Evolutionary conservation across 2,329 filamentous ascomycete genomes (phyloP), one percentile per base, ranked within the genome.

Genomic region (Penicillium sp.): DNA sequence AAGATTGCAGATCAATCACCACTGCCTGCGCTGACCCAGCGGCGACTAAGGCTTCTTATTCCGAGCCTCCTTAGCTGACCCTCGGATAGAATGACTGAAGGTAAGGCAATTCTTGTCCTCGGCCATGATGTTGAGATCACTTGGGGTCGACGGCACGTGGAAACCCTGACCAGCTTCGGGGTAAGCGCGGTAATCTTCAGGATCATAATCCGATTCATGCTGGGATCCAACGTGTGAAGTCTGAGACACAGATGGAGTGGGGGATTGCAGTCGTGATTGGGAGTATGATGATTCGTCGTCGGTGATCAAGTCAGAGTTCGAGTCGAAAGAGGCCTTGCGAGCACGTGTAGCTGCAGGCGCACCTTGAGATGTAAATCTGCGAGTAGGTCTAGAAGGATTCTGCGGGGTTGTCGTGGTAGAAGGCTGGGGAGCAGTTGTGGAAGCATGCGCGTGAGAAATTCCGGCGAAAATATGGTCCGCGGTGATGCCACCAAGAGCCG

Each of bases 81-180:
- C 29, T 10, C 49, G 17, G 38, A 57, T 27, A 4, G 42, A 48
- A 63, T 86, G 83, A 60, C 81, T 85, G 65, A 86, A 86, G 0
- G 84, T 84, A 23, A 78, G 76, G 64, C 80, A 81, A 25, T 74
- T 67, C 41, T 82, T 80, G 49, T 86, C 83, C 63, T 89, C 86
- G 8, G 85, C 81, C 25, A 89, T 70, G 76, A 86, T 87, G 57
- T 85, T 79, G 39, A 86, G 64, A 67, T 89, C 86, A 27, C 84
- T 81, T 19, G 78, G 78, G 62, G 87, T 83, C 0, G 81, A 79
- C 7, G 82, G 79, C 21, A 88, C 68, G 25, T 78, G 81, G 29
- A 89, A 75, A 2, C 87, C 86, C 54, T 86, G 81, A 1, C 86
- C 87, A 7, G 86, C 78, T 61, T 82, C 82, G 0, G 86, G 86